Conservation (phyloP, 768 basidiomycete species). For the Vararia minispora region DNA sequence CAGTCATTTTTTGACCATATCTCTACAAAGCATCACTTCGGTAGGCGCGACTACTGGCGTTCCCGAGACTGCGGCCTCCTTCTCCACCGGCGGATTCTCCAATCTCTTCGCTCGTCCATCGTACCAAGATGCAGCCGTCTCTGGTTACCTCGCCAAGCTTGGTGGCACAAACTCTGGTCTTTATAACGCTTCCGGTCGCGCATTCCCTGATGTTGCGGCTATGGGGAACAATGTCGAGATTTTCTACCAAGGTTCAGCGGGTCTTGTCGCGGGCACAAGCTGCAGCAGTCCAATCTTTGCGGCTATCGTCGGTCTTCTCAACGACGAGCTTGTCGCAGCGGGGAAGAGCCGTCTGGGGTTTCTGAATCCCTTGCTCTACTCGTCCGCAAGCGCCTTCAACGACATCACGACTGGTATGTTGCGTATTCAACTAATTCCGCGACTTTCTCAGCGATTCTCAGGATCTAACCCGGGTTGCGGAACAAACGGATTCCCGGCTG, state of each 20-base stretch:
- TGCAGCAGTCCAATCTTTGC: constrained; percentile 9
- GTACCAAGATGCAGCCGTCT: constrained; percentile 9
- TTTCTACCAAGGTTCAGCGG: not conserved
- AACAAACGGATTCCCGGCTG: constrained; percentile 23
- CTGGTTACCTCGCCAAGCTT: constrained; percentile 5
- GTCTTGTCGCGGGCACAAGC: constrained; percentile 4
- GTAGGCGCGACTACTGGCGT: constrained; percentile 8
- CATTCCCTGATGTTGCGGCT: constrained; percentile 13
- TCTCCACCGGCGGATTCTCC: constrained; percentile 17
- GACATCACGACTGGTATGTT: constrained; percentile 1
- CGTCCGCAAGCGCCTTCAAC: constrained; percentile 4
- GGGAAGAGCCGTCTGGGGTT: constrained; percentile 13
- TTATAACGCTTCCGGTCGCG: constrained; percentile 11
- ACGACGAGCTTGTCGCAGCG: constrained; percentile 12
- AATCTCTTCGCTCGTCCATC: constrained; percentile 11
- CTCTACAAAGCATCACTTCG: constrained; percentile 11
- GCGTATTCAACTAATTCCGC: too few species aligned
- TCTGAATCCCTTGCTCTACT: constrained; percentile 15
- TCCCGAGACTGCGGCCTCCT: constrained; percentile 10
- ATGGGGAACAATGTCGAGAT: not conserved
- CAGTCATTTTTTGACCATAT: too few species aligned
- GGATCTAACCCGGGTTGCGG: constrained; percentile 19
- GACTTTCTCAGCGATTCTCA: too few species aligned
- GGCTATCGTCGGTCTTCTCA: constrained; percentile 11
- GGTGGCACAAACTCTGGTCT: constrained; percentile 7